phyloP scores from a whole-genome alignment of 2,329 filamentous ascomycete genomes.

The Verticillium klebahnii region DNA sequence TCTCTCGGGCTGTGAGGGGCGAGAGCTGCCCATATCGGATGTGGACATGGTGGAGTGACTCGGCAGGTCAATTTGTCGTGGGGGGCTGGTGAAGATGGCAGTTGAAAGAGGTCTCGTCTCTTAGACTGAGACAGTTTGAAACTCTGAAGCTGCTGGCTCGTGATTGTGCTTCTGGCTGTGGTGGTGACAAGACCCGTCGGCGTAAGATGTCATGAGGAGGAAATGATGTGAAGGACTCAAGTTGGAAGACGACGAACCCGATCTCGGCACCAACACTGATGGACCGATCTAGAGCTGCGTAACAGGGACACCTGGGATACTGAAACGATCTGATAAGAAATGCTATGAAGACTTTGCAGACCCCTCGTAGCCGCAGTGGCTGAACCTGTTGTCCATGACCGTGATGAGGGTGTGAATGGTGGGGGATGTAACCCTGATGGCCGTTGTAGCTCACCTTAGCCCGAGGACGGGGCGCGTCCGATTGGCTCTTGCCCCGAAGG shows the following conservation, averaged over 20 bases:
- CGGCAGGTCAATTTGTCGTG: no score
- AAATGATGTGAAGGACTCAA: not conserved
- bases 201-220: not conserved
- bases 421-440: not conserved
- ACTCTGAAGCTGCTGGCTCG: no score
- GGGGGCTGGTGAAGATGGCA: no score
- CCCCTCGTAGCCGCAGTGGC: not conserved
- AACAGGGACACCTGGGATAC: not conserved
- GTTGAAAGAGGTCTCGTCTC: no score
- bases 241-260: not conserved
- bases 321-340: conserved; percentile 3
- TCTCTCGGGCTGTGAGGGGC: conserved; percentile 19
- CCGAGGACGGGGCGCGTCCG: not conserved
- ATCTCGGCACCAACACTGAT: not conserved
- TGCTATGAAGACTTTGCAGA: not conserved
- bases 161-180: no score
- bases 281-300: not conserved
- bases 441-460: not conserved
- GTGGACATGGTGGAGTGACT: conserved; percentile 1
- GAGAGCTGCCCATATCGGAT: conserved; percentile 3
- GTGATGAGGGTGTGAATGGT: not conserved
- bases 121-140: no score
- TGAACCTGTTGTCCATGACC: conserved; percentile 6
- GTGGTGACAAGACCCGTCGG: not conserved
- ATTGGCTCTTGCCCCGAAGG: conserved; percentile 2